Percentiles rank a stretch among this genome's conserved stretches.
These are phyloP conservation scores for Graphium sp. DNA, from an alignment of 2,329 filamentous ascomycete species.

Conservation along the genomic window DNA sequence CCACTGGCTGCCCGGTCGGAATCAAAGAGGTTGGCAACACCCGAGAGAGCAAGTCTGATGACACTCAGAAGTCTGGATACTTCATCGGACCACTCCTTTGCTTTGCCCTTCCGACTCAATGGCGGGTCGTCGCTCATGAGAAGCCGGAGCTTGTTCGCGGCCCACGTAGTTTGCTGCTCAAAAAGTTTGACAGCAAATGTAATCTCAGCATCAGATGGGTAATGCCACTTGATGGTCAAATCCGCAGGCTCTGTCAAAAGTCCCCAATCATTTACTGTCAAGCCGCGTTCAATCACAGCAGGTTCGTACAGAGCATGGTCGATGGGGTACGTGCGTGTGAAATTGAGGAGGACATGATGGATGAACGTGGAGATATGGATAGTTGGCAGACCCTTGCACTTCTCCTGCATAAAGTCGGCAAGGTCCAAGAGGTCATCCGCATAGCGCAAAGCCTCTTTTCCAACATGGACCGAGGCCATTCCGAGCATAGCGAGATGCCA, in stretches of 20 bases:
- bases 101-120: conserved; percentile 82
- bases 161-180: conserved; percentile 63
- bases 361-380: conserved; percentile 97
- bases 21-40: conserved; percentile 80
- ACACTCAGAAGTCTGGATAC: conserved; percentile 80
- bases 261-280: conserved; percentile 74
- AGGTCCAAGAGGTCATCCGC: conserved; percentile 81
- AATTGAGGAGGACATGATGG: conserved; percentile 84
- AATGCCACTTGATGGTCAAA: conserved; percentile 81
- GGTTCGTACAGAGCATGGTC: conserved; percentile 81
- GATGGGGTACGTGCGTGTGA: conserved; percentile 85
- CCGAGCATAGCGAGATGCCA: conserved; percentile 96
- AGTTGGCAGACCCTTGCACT: conserved; percentile 82
- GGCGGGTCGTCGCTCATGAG: conserved; percentile 70
- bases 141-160: conserved; percentile 55
- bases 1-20: conserved; percentile 51
- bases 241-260: conserved; percentile 56
- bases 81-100: conserved; percentile 98
- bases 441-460: conserved; percentile 75
- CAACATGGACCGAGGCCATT: conserved; percentile 96
- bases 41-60: conserved; percentile 75
- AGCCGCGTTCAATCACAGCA: conserved; percentile 49
- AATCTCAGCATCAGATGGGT: conserved; percentile 63
- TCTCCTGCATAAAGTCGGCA: conserved; percentile 89
- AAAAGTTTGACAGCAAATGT: conserved; percentile 83